Conservation (phyloP, 257 asterid genomes). For the Nicotiana noctiflora region DNA sequence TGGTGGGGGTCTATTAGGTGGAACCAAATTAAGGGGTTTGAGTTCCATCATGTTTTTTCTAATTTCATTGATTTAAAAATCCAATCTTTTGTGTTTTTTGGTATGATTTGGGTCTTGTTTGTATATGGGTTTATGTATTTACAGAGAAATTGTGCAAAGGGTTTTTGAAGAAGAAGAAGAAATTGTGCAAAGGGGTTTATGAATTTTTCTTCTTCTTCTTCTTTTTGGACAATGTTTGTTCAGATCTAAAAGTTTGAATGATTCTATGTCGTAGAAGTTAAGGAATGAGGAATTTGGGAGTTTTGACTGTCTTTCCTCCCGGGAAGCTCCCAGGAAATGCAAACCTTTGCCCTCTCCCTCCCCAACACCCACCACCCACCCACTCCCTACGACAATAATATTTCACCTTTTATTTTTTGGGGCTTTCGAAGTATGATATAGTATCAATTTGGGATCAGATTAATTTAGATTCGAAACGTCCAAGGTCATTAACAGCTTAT, state of each 20-base stretch:
- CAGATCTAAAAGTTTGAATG: neutral
- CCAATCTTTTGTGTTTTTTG: neutral
- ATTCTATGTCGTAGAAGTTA: neutral
- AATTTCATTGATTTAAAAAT: neutral
- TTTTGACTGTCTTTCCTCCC: neutral
- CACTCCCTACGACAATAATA: too few relatives aligned
- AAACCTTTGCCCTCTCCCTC: too few relatives aligned
- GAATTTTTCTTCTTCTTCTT: neutral
- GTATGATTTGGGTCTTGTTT: neutral
- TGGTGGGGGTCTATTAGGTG: conserved; percentile 43
- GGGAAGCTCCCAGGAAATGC: too few relatives aligned
- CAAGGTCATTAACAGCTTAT: too few relatives aligned
- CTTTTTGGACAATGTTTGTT: neutral
- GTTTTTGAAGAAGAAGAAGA: neutral
- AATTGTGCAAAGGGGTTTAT: neutral
- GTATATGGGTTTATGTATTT: neutral
- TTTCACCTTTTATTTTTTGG: too few relatives aligned
- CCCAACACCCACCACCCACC: too few relatives aligned
- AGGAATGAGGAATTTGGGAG: neutral
- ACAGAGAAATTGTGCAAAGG: neutral
- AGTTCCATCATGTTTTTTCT: conserved; percentile 35
- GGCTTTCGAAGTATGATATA: too few relatives aligned
- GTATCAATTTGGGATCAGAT: too few relatives aligned
- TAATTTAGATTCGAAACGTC: too few relatives aligned
- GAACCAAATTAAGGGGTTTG: conserved; percentile 25